Conservation (phyloP, 306 rosid species). For the Dryas drummondii region DNA sequence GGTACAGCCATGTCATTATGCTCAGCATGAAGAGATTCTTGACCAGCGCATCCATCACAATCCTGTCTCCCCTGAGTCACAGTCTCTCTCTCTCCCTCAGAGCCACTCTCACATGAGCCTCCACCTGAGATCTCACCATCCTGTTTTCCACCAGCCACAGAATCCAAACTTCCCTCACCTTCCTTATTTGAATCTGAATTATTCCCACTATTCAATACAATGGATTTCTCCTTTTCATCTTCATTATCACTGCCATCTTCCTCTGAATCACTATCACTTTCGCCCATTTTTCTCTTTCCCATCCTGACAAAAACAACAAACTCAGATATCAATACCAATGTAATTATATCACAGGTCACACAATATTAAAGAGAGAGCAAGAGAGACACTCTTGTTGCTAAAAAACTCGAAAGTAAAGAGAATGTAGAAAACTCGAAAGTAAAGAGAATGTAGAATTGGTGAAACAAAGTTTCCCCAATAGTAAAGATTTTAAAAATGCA, state of each 20-base stretch:
- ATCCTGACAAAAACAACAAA: conserved; percentile 52
- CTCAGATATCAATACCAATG: conserved; percentile 28
- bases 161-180: conserved; percentile 56
- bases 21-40: conserved; percentile 23
- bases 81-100: conserved; percentile 74
- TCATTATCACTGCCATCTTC: conserved; percentile 43
- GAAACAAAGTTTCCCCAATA: background rate
- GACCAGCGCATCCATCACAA: conserved; percentile 23
- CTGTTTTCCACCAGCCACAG: conserved; percentile 57
- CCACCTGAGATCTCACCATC: conserved; percentile 49
- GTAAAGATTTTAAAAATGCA: background rate
- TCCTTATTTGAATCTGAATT: conserved; percentile 58
- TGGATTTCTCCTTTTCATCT: conserved; percentile 51
- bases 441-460: background rate
- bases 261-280: conserved; percentile 69
- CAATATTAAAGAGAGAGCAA: background rate
- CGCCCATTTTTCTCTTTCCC: conserved; percentile 75
- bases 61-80: conserved; percentile 36
- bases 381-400: background rate
- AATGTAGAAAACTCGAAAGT: background rate
- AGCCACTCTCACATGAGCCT: conserved; percentile 57
- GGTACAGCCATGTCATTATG: conserved; percentile 24
- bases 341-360: background rate
- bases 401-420: background rate
- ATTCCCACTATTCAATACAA: conserved; percentile 46